Evolutionary conservation across 306 rosid genomes (phyloP).

Genomic region (Citrullus mucosospermus): DNA sequence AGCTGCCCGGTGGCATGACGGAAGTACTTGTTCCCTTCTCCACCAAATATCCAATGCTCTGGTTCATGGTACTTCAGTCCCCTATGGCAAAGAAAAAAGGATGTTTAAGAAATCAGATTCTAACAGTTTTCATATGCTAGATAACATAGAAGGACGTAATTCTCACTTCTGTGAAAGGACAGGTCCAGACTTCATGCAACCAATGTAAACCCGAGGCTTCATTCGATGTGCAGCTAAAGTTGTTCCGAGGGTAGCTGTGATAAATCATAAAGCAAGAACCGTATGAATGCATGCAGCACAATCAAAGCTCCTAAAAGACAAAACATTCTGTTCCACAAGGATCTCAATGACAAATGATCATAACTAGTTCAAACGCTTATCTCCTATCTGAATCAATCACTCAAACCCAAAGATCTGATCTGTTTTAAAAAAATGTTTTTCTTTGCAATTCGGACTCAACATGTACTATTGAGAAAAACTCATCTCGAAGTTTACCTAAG

Average conservation of each 20-base stretch:
- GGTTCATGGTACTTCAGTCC: constrained; percentile 93
- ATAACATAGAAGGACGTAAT: constrained; percentile 11
- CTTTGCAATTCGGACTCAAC: not conserved
- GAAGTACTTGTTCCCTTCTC: constrained; percentile 77
- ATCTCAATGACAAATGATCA: not conserved
- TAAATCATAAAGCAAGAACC: not conserved
- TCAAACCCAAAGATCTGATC: not conserved
- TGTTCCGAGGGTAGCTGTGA: constrained; percentile 62
- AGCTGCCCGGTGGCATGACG: constrained; percentile 95
- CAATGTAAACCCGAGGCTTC: constrained; percentile 67
- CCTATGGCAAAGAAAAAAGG: constrained; percentile 24
- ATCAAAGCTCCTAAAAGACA: not conserved
- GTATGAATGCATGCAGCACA: not conserved
- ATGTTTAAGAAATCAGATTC: not conserved
- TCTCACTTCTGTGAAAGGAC: constrained; percentile 82
- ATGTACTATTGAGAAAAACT: not conserved
- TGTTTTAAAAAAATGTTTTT: not conserved
- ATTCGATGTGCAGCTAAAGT: constrained; percentile 41
- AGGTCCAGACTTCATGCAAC: constrained; percentile 98
- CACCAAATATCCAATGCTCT: constrained; percentile 90
- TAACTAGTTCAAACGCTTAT: not conserved
- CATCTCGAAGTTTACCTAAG: constrained; percentile 36
- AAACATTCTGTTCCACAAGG: not conserved
- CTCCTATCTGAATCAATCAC: not conserved
- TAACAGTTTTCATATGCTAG: not conserved